Evolutionary conservation across 2,329 filamentous ascomycete genomes (phyloP).

Genomic region (Aureobasidium sp.): DNA sequence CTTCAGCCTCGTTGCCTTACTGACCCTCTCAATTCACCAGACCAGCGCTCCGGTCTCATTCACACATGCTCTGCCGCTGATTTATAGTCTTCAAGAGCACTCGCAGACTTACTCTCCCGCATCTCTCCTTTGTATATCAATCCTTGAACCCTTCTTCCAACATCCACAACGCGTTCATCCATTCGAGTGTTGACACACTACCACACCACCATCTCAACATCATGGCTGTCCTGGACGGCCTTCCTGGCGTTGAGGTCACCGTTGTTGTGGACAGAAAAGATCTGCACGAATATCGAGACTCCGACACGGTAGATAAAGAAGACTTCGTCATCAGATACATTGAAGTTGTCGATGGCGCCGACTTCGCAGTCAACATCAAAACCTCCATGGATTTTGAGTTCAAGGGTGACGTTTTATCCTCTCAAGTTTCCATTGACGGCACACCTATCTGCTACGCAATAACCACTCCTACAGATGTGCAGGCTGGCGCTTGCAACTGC

Average conservation of each 20-base stretch:
- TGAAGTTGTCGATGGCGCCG: constrained; percentile 18
- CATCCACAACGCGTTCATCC: not conserved
- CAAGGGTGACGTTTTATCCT: constrained; percentile 17
- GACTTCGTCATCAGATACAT: constrained; percentile 22
- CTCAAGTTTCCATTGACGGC: constrained; percentile 19
- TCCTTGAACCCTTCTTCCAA: not conserved
- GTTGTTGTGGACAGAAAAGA: constrained; percentile 19
- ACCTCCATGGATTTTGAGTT: not conserved
- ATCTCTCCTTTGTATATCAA: too few species aligned
- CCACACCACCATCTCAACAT: not conserved
- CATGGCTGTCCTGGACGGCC: constrained; percentile 20
- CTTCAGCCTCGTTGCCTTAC: not conserved
- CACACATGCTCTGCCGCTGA: not conserved
- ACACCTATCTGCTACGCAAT: not conserved
- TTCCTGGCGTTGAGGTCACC: constrained; percentile 21
- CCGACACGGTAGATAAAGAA: constrained; percentile 6
- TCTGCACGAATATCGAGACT: constrained; percentile 21
- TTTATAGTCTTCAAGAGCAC: not conserved
- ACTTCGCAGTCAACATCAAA: constrained; percentile 20
- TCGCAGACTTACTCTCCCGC: not conserved
- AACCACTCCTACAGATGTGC: not conserved
- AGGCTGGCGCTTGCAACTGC: not conserved
- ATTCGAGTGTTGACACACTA: not conserved
- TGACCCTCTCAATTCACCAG: not conserved
- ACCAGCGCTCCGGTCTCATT: not conserved